Evolutionary conservation across 2,329 filamentous ascomycete genomes (phyloP), one percentile per base, ranked within the genome.

Genomic region (Penicillium sp.): DNA sequence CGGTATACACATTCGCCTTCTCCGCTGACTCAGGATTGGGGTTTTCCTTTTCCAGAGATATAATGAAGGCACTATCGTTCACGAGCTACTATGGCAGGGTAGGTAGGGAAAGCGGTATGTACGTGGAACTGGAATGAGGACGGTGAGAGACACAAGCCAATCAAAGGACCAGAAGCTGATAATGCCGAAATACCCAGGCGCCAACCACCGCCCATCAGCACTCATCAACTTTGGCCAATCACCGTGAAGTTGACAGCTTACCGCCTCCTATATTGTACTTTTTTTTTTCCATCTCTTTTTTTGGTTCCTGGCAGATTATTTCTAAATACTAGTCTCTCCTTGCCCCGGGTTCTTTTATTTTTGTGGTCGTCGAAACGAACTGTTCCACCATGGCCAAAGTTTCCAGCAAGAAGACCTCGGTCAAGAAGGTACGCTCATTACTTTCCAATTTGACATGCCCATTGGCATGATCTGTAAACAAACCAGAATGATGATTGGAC

Each of bases 371-470:
- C 7, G 17, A 44, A 52, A 55, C 30, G 22, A 37, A 42, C 19
- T 5, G 25, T 17, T 3, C 45, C 17, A 37, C 22, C 54, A 74
- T 74, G 71, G 69, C 66, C 28, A 68, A 68, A 52, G 36, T 62
- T 35, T 44, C 64, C 17, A 33, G 56, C 19, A 69, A 67, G 49
- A 65, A 65, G 57, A 41, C 61, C 41, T 57, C 62, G 54, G 57
- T 56, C 35, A 67, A 69, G 53, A 67, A 68, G 58, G 61, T 65
- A 52, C 22, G 48, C 14, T 25, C 19, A 25, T 37, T n/a, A 12
- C 22, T 5, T 33, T 45, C 25, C 17, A 14, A 22, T 5, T 45
- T 45, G 30, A 35, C 9, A 45, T 45, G 37, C 19, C 30, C 14
- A 38, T 30, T 49, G 36, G 28, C 46, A 38, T 33, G 30, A 33